phyloP scores from a whole-genome alignment of 1,139 yeast species.

The Saccharomyces pastorianus region DNA sequence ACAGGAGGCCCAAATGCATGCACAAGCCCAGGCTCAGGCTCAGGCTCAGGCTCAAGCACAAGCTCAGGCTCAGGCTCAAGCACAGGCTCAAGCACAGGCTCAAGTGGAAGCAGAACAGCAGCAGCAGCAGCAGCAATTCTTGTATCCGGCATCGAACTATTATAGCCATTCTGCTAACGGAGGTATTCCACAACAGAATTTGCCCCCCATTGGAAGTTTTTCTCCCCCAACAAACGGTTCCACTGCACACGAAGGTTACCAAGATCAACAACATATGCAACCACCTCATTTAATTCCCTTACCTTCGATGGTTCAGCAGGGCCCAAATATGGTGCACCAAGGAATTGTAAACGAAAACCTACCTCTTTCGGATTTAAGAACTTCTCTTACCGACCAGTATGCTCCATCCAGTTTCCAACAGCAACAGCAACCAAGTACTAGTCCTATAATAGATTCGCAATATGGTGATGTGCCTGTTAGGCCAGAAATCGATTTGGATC shows the following conservation, averaged over 20 bases:
- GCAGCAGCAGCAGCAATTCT: neutral
- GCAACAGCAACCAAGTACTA: neutral
- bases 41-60: constrained; percentile 6
- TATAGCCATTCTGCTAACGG: neutral
- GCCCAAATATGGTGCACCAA: neutral
- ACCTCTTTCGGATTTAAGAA: neutral
- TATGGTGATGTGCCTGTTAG: constrained; percentile 43
- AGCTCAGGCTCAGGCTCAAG: constrained; percentile 9
- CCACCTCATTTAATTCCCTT: constrained; percentile 3
- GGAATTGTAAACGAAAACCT: constrained; percentile 2
- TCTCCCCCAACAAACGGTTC: constrained; percentile 56
- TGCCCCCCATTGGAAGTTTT: constrained; percentile 95
- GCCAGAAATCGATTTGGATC: constrained; percentile 42
- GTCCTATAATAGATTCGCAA: neutral
- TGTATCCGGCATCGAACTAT: neutral
- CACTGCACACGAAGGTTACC: constrained; percentile 7
- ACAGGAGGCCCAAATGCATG: constrained; percentile 1
- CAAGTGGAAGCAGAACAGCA: constrained; percentile 8
- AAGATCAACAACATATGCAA: constrained; percentile 12
- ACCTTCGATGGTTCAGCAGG: constrained; percentile 5
- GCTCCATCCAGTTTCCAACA: neutral
- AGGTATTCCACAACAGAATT: constrained; percentile 35
- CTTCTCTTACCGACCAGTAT: neutral
- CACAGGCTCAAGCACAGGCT: no score
- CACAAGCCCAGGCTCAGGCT: constrained; percentile 2